These are phyloP conservation scores for Acaromyces ingoldii DNA, from an alignment of 1,284 basidiomycete species.

Conservation along the genomic window DNA sequence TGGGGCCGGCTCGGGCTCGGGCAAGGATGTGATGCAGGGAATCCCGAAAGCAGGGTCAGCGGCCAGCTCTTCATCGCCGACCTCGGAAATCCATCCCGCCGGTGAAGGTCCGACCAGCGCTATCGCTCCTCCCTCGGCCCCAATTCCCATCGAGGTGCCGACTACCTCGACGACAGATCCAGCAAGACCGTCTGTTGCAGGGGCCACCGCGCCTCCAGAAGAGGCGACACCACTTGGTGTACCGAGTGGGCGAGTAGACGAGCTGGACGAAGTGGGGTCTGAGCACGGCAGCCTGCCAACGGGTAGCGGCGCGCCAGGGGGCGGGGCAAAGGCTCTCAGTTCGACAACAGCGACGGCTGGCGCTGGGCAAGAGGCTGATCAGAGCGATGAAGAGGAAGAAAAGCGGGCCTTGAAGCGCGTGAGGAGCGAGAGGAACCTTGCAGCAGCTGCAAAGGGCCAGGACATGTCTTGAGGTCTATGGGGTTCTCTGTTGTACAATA, in stretches of 20 bases:
- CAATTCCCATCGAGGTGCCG: not conserved
- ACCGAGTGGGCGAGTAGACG: conserved; percentile 21
- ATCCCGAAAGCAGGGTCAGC: not conserved
- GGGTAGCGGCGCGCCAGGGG: not conserved
- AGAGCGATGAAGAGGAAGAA: not conserved
- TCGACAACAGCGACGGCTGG: not conserved
- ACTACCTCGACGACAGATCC: not conserved
- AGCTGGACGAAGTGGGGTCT: conserved; percentile 15
- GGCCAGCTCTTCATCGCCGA: not conserved
- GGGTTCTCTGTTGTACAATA: too few species aligned
- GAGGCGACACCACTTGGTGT: conserved; percentile 12
- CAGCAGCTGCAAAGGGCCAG: not conserved
- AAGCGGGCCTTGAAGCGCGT: conserved; percentile 1
- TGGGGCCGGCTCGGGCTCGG: not conserved
- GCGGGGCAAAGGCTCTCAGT: conserved; percentile 4
- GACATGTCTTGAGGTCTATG: too few species aligned
- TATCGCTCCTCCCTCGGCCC: not conserved
- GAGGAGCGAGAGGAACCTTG: not conserved
- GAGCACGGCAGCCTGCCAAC: conserved; percentile 1
- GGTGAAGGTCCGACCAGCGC: too few species aligned
- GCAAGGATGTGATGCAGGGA: not conserved
- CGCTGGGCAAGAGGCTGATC: not conserved
- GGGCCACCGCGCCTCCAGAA: not conserved
- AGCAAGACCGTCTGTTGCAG: not conserved
- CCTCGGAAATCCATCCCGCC: too few species aligned